A percentile compares a stretch with the other conserved stretches of the same genome.
These are phyloP conservation scores for Apiospora phragmitis DNA, from an alignment of 2,329 filamentous ascomycete genomes.

Conservation along the genomic window DNA sequence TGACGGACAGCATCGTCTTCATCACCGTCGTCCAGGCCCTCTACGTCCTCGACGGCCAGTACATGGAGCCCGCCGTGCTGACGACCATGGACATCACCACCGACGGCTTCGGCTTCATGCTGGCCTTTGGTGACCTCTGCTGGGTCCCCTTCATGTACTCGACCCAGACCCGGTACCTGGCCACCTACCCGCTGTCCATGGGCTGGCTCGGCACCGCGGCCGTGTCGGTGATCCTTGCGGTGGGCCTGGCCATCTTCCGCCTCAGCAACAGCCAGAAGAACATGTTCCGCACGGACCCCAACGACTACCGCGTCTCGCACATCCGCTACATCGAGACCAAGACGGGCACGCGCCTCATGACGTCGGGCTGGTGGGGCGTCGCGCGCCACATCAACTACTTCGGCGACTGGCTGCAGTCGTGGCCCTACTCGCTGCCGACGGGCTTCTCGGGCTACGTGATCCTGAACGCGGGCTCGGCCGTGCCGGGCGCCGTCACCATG, in stretches of 20 bases:
- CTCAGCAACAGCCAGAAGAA: conserved; percentile 96
- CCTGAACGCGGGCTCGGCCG: conserved; percentile 52
- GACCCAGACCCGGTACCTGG: conserved; percentile 80
- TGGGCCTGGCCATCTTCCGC: conserved; percentile 91
- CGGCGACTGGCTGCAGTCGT: conserved; percentile 92
- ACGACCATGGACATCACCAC: conserved; percentile 94
- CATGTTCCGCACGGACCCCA: conserved; percentile 82
- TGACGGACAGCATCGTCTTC: conserved; percentile 84
- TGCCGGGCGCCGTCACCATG: conserved; percentile 56
- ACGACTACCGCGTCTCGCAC: conserved; percentile 75
- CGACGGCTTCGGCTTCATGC: conserved; percentile 94
- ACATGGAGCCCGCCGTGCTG: conserved; percentile 84
- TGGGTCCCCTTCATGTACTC: conserved; percentile 94
- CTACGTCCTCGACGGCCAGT: conserved; percentile 82
- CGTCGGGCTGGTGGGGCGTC: conserved; percentile 89
- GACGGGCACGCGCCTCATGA: conserved; percentile 76
- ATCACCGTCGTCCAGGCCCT: conserved; percentile 75
- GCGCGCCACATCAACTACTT: conserved; percentile 95
- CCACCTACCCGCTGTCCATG: conserved; percentile 78
- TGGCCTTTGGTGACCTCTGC: conserved; percentile 86
- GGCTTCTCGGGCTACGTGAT: conserved; percentile 81
- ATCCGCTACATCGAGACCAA: conserved; percentile 85
- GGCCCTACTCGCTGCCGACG: conserved; percentile 87
- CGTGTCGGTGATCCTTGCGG: conserved; percentile 65
- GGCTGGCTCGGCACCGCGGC: conserved; percentile 65